Evolutionary conservation across 176 grass and related monocot genomes (phyloP), one percentile per base, ranked within the genome.

Genomic region (Eremochloa ophiuroides): DNA sequence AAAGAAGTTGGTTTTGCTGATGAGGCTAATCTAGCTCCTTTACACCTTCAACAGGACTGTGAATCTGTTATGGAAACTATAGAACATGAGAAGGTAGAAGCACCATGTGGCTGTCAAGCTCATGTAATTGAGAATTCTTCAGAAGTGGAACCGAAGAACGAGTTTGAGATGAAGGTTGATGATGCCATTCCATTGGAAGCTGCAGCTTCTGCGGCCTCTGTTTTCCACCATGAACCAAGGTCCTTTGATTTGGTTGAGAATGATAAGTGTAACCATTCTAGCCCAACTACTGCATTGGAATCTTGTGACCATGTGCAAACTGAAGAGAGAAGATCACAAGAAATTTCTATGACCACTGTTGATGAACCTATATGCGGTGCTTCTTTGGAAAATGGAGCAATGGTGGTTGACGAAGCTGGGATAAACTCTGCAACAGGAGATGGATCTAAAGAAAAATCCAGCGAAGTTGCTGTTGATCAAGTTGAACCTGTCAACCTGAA

Each of bases 301-400:
- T 58, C 40, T 55, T 28, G 13, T 56, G 56, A 88, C 22, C 34
- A 29, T 26, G 14, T 53, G 55, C 33, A n/a, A 37, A 75, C 18
- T 35, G 43, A 26, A 61, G 76, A 84, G 22, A 77, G 59, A 43
- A 56, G 16, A 71, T 74, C 73, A 62, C 44, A 67, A 65, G 65
- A 84, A 85, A 88, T 73, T 39, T 85, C 41, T 39, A 41, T 59
- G 7, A 73, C 28, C 61, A 16, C 46, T 72, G 72, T 73, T 44
- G 71, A 30, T 53, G 65, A 42, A 83, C 46, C 73, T 75, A 31
- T 72, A 68, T 35, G 38, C 78, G 47, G 31, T 40, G 66, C 42
- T 73, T 62, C 75, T 80, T 29, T 41, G 48, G 74, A 60, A 74
- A 39, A 31, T 82, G 66, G 13, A 62, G 67, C 40, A 76, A 33